Percentiles rank a stretch among this genome's conserved stretches.
phyloP scores from a whole-genome alignment of 306 rosid genomes.

The Lagenaria siceraria region DNA sequence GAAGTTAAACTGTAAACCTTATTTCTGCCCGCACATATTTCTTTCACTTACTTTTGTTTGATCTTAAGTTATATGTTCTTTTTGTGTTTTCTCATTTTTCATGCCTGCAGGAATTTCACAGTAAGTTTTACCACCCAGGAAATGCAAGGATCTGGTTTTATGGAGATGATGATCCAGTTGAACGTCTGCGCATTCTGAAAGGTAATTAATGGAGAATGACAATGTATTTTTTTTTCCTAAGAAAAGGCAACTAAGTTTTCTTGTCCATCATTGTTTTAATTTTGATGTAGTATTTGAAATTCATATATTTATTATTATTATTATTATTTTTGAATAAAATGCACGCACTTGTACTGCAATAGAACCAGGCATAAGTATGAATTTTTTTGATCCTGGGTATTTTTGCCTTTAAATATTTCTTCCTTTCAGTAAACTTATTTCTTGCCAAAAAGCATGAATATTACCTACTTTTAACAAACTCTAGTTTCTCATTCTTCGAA shows the following conservation, averaged over 20 bases:
- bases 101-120: slow-evolving; percentile 73
- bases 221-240: neutral
- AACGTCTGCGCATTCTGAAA: slow-evolving; percentile 72
- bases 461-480: neutral
- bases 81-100: slow-evolving; percentile 6
- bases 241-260: neutral
- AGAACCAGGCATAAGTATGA: neutral
- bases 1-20: neutral
- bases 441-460: neutral
- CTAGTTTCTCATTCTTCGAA: neutral
- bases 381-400: neutral
- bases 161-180: slow-evolving; percentile 92
- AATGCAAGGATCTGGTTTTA: slow-evolving; percentile 95
- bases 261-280: neutral
- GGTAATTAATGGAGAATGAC: slow-evolving; percentile 27
- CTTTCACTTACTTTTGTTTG: neutral
- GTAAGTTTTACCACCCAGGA: slow-evolving; percentile 88
- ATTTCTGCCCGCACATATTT: neutral
- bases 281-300: neutral
- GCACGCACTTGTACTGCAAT: neutral
- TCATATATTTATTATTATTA: neutral
- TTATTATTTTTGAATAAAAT: neutral
- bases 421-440: neutral
- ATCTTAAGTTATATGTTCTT: neutral
- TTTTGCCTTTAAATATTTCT: neutral